Conservation (phyloP, 164 flowering plant species). For the Nelumbo lutea region DNA sequence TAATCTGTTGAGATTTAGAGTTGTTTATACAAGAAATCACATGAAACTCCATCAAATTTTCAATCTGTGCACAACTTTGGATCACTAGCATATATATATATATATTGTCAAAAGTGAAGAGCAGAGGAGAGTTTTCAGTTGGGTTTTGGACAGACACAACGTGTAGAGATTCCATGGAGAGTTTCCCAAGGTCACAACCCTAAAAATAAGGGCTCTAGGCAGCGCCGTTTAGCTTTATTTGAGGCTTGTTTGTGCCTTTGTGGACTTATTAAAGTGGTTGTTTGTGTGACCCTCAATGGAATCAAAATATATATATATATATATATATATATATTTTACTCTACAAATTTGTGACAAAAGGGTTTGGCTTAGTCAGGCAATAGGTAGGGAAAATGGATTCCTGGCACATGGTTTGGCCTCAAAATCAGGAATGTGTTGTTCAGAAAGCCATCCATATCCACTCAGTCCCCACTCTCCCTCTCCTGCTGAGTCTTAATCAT, state of each 20-base stretch:
- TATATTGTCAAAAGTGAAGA: background rate
- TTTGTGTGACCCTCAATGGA: conserved; percentile 1
- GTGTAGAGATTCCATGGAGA: conserved; percentile 48
- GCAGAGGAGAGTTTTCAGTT: background rate
- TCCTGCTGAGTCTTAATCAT: background rate
- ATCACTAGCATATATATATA: background rate
- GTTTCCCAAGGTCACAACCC: conserved; percentile 51
- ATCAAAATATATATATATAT: background rate
- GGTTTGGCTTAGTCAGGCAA: conserved; percentile 5
- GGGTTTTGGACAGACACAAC: conserved; percentile 27
- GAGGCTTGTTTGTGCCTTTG: conserved; percentile 5
- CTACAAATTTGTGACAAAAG: background rate
- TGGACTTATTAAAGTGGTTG: background rate
- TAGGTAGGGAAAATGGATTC: conserved; percentile 7
- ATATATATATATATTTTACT: background rate
- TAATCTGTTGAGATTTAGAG: background rate
- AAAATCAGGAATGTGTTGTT: conserved; percentile 26
- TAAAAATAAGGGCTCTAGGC: conserved; percentile 32
- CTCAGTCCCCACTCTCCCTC: background rate
- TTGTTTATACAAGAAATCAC: background rate
- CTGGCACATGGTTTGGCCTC: conserved; percentile 35
- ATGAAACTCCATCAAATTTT: background rate
- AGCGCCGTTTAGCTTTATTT: conserved; percentile 35
- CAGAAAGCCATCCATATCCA: background rate
- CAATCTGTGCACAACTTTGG: background rate